Percentiles rank a stretch among this genome's conserved stretches.
These are phyloP conservation scores for Protostelium mycophagum DNA, from an alignment of 78 protist genomes.

Conservation along the genomic window DNA sequence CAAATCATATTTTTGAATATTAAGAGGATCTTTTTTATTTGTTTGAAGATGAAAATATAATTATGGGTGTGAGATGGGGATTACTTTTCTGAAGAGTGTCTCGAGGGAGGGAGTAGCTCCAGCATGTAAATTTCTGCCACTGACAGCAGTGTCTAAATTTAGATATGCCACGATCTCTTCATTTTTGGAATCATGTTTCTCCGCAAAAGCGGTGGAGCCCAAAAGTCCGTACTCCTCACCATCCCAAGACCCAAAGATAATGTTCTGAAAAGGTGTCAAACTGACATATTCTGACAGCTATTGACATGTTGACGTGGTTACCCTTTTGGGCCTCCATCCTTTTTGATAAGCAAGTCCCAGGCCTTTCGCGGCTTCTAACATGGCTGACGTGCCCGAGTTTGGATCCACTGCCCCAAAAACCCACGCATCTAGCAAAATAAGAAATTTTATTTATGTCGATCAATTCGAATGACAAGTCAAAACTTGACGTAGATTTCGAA, in stretches of 20 bases:
- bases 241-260: constrained; percentile 24
- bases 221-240: constrained; percentile 55
- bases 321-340: constrained; percentile 44
- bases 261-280: neutral
- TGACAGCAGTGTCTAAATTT: constrained; percentile 14
- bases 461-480: neutral
- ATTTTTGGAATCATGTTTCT: neutral
- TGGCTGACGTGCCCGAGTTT: constrained; percentile 27
- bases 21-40: no score
- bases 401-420: constrained; percentile 61
- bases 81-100: neutral
- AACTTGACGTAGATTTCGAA: neutral
- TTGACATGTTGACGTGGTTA: neutral
- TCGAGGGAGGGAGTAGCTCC: neutral
- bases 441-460: no score
- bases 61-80: no score
- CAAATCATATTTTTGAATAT: no score
- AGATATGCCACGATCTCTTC: constrained; percentile 11
- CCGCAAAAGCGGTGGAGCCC: constrained; percentile 23
- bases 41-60: no score
- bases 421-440: constrained; percentile 54
- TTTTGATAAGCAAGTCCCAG: neutral
- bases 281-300: neutral
- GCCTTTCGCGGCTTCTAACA: constrained; percentile 12
- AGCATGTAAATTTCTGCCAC: neutral